Base-by-base conservation (phyloP, 2,329 filamentous ascomycete genomes). In the Penicillium sp. region DNA sequence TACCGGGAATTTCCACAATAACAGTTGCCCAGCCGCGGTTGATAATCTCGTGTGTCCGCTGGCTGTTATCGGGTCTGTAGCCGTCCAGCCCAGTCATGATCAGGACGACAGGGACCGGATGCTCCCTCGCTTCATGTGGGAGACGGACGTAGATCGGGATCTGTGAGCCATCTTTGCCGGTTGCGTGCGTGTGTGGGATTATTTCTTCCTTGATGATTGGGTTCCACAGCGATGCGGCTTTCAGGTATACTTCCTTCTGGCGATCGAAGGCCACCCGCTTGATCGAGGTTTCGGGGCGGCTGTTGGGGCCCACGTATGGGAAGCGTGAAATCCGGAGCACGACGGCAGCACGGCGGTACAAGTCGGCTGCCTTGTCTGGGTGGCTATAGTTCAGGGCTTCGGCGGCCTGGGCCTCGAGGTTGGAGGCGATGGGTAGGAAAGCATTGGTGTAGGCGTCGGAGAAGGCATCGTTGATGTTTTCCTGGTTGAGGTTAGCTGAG, bases 301-400 rank as follows among this genome's bases (percentile, higher is more conserved):
- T 61, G 19, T 51, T 47, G n/a, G 63, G 66, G 45, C 67, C 64
- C 8, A 72, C 68, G 56, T 72, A 72, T 3, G 89, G 88, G 66
- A 92, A 91, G 14, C 89, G 81, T 0, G 87, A 81, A 61, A 92
- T 91, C 48, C 89, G 82, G 71, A 89, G 87, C n/a, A 91, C 79
- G 23, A 87, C 85, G 19, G 87, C 88, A 5, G 87, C 87, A 19
- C 88, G 84, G n/a, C 90, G 79, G 70, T 87, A 90, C 16, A 88
- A 77, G 31, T 82, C 81, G 3, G 81, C 83, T 1, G 88, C 87
- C 37, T 79, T 78, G 34, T 78, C 76, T 4, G 67, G 69, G 52
- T 87, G 77, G 24, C 79, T 81, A 2, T 73, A 69, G 8, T 74
- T 64, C 34, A 82, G 74, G 1, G 81, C 80, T 23, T 78, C 71